Percentiles rank a stretch among this genome's conserved stretches.
Conservation (phyloP, 2,329 filamentous ascomycete species). For the Cladophialophora psammophila region DNA sequence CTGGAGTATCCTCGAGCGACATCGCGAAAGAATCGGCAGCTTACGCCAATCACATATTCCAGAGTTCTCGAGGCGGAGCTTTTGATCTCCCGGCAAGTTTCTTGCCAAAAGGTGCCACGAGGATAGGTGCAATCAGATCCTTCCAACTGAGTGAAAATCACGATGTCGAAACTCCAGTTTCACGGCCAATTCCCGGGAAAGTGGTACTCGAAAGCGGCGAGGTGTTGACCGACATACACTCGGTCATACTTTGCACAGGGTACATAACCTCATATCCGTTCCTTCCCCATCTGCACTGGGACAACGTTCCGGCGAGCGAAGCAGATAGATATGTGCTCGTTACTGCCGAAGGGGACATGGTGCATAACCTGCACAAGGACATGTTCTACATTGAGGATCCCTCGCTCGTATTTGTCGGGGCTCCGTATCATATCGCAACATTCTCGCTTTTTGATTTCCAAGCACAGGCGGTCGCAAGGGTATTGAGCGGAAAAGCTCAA, state of each 20-base stretch:
- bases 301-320: slow-evolving; percentile 52
- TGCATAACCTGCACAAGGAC: slow-evolving; percentile 73
- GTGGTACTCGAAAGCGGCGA: slow-evolving; percentile 63
- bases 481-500: slow-evolving; percentile 59
- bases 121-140: slow-evolving; percentile 60
- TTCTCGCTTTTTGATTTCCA: slow-evolving; percentile 76
- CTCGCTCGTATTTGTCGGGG: slow-evolving; percentile 68
- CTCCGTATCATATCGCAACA: slow-evolving; percentile 70
- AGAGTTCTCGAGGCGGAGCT: slow-evolving; percentile 66
- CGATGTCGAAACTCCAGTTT: slow-evolving; percentile 15
- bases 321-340: slow-evolving; percentile 65
- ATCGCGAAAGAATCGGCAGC: slow-evolving; percentile 61
- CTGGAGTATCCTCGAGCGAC: slow-evolving; percentile 63
- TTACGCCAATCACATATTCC: slow-evolving; percentile 56
- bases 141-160: slow-evolving; percentile 49
- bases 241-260: slow-evolving; percentile 71
- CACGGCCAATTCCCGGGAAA: slow-evolving; percentile 57
- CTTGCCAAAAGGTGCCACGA: slow-evolving; percentile 61
- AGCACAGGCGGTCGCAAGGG: slow-evolving; percentile 66
- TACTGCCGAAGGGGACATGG: slow-evolving; percentile 65
- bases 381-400: slow-evolving; percentile 75
- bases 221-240: slow-evolving; percentile 63
- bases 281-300: slow-evolving; percentile 59
- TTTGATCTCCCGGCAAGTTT: slow-evolving; percentile 65
- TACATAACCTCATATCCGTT: slow-evolving; percentile 74